Evolutionary conservation across 495 filamentous ascomycete genomes (phyloP).

Genomic region (Neurospora tetrasperma): DNA sequence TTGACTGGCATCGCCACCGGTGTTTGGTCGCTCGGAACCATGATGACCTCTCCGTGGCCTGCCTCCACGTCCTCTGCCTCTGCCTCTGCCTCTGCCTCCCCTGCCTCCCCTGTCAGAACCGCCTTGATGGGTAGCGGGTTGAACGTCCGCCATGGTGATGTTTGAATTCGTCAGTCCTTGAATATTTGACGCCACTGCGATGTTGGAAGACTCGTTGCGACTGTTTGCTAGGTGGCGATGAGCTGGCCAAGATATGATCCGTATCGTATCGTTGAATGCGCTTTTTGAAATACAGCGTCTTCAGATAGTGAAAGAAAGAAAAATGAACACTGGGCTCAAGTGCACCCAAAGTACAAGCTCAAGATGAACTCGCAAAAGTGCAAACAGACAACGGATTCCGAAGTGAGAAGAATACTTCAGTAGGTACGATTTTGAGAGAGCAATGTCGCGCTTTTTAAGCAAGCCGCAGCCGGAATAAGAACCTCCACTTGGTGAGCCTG

Average conservation of each 20-base stretch:
- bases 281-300: slow-evolving; percentile 50
- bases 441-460: neutral
- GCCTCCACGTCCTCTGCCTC: slow-evolving; percentile 1
- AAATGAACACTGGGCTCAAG: neutral
- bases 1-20: neutral
- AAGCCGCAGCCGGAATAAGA: neutral
- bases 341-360: neutral
- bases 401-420: neutral
- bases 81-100: slow-evolving; percentile 1
- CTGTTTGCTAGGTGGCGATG: neutral
- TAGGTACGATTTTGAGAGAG: neutral
- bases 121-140: slow-evolving; percentile 6
- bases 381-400: neutral
- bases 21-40: neutral
- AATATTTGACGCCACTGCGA: neutral
- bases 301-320: slow-evolving; percentile 12
- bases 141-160: slow-evolving; percentile 12
- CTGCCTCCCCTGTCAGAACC: slow-evolving; percentile 17
- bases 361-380: neutral
- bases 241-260: neutral
- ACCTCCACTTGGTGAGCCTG: neutral
- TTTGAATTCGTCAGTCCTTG: neutral
- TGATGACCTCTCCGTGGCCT: slow-evolving; percentile 2
- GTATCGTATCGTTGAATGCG: slow-evolving; percentile 20
- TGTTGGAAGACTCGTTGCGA: neutral